Conservation (phyloP, 345 rosid species). For the Noccaea caerulescens region DNA sequence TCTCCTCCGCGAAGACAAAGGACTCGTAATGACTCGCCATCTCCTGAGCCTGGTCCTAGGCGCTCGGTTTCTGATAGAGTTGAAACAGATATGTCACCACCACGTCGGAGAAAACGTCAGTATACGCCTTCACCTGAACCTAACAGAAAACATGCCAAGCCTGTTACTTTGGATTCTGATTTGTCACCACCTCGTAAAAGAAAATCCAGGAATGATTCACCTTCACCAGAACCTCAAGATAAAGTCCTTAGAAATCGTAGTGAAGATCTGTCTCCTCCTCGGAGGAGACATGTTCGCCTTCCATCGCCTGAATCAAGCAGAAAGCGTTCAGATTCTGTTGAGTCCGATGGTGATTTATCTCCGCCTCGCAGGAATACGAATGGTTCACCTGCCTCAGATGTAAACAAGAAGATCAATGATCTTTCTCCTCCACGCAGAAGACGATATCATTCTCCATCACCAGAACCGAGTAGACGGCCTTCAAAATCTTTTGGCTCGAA, state of each 20-base stretch:
- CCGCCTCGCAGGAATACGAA: slow-evolving; percentile 43
- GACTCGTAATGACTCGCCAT: slow-evolving; percentile 62
- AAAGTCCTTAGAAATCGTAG: slow-evolving; percentile 29
- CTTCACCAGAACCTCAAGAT: slow-evolving; percentile 44
- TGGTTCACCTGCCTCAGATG: slow-evolving; percentile 43
- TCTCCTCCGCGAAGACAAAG: slow-evolving; percentile 68
- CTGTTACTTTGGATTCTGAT: slow-evolving; percentile 45
- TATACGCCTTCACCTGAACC: slow-evolving; percentile 56
- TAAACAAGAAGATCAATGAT: slow-evolving; percentile 25
- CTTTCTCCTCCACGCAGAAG: slow-evolving; percentile 41
- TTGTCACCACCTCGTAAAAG: slow-evolving; percentile 53
- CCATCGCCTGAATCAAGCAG: slow-evolving; percentile 33
- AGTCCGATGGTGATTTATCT: slow-evolving; percentile 46
- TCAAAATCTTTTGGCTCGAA: slow-evolving; percentile 23
- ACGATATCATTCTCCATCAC: slow-evolving; percentile 42
- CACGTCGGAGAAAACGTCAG: slow-evolving; percentile 44
- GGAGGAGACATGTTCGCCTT: slow-evolving; percentile 36
- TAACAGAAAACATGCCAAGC: slow-evolving; percentile 7
- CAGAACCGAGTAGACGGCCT: slow-evolving; percentile 36
- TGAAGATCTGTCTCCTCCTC: slow-evolving; percentile 58
- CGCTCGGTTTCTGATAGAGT: slow-evolving; percentile 37
- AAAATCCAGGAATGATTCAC: slow-evolving; percentile 46
- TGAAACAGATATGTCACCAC: slow-evolving; percentile 61
- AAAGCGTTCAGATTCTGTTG: slow-evolving; percentile 36
- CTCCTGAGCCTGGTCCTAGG: slow-evolving; percentile 54